Evolutionary conservation across 768 basidiomycete genomes (phyloP).

Genomic region (Kwoniella europaea): DNA sequence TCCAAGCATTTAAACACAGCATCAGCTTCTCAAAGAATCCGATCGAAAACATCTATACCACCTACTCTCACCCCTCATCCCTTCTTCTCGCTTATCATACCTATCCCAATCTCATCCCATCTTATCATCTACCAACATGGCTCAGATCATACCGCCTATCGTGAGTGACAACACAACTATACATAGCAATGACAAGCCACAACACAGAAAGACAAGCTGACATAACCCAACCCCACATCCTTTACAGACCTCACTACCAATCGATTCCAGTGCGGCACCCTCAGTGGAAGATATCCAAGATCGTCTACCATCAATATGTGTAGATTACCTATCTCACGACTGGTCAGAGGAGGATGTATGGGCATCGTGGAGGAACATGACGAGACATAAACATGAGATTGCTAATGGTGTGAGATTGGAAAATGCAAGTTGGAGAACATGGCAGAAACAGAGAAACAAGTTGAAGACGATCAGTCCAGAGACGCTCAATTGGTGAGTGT

Average conservation of each 20-base stretch:
- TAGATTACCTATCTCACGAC: constrained; percentile 97
- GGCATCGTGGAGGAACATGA: constrained; percentile 98
- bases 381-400: constrained; percentile 96
- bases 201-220: background rate
- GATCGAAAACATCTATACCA: background rate
- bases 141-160: constrained; percentile 57
- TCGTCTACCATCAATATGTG: constrained; percentile 78
- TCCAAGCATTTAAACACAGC: background rate
- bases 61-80: background rate
- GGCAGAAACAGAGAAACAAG: constrained; percentile 99
- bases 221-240: background rate
- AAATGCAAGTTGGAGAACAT: constrained; percentile 98
- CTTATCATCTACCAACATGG: constrained; percentile 40
- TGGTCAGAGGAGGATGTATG: constrained; percentile 99
- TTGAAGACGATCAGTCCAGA: constrained; percentile 94
- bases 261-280: constrained; percentile 57
- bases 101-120: background rate
- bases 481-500: constrained; percentile 90
- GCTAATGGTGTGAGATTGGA: constrained; percentile 92
- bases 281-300: constrained; percentile 69
- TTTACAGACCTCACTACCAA: constrained; percentile 54
- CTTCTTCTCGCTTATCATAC: background rate
- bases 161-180: constrained; percentile 37
- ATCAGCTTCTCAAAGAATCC: background rate
- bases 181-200: background rate